Percentiles rank a stretch among this genome's conserved stretches.
Conservation (phyloP, 148 eudicot genomes). For the Nepenthes mirabilis region DNA sequence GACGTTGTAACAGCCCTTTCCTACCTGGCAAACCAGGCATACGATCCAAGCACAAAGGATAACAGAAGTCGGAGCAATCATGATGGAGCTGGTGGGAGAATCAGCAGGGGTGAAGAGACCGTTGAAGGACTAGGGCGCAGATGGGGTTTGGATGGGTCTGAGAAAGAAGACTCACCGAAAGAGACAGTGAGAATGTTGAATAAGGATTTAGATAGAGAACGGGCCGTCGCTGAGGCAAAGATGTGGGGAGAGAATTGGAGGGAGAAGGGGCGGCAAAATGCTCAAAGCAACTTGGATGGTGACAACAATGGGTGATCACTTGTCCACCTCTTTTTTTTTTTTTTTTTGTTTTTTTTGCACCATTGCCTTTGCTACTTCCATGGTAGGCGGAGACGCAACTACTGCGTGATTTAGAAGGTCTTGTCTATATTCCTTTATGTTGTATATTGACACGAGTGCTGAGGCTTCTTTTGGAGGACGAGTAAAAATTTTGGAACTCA, state of each 20-base stretch:
- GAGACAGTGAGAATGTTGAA: constrained; percentile 49
- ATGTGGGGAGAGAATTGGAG: constrained; percentile 82
- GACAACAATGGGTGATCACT: constrained; percentile 13
- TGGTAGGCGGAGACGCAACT: no score
- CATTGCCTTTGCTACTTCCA: no score
- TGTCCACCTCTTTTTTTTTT: background rate
- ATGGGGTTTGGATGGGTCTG: constrained; percentile 64
- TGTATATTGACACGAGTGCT: no score
- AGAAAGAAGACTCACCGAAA: constrained; percentile 63
- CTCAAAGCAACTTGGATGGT: constrained; percentile 29
- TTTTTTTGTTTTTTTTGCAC: background rate
- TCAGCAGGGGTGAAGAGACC: constrained; percentile 33
- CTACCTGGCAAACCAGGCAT: constrained; percentile 67
- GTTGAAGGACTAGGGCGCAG: constrained; percentile 52
- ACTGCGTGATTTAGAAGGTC: no score
- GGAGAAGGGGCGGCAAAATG: constrained; percentile 52
- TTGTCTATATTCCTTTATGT: no score
- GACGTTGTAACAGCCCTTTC: constrained; percentile 93
- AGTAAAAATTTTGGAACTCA: no score
- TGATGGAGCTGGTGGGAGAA: constrained; percentile 34
- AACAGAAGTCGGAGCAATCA: constrained; percentile 25
- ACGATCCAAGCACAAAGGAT: constrained; percentile 37
- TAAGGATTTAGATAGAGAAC: constrained; percentile 56
- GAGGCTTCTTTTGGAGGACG: no score
- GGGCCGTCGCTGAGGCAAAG: constrained; percentile 85